phyloP scores from a whole-genome alignment of 257 asterid species.

The Striga asiatica region DNA sequence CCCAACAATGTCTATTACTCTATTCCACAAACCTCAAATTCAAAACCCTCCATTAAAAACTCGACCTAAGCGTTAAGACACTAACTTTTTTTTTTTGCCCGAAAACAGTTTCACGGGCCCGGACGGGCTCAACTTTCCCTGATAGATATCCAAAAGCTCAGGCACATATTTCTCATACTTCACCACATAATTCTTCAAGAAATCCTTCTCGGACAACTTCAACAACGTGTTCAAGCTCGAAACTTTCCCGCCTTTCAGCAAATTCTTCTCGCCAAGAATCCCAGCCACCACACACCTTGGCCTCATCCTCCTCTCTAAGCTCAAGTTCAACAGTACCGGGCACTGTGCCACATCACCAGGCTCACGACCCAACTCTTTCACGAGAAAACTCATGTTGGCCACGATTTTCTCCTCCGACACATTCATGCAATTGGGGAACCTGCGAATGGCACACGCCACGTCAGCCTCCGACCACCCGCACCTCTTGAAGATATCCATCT shows the following conservation, averaged over 20 bases:
- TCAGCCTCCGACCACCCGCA: constrained; percentile 6
- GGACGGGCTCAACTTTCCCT: background rate
- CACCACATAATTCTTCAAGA: background rate
- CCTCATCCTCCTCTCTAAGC: background rate
- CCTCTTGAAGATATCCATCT: background rate
- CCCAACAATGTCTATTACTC: no score
- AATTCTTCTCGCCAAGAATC: background rate
- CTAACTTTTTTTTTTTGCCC: background rate
- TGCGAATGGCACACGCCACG: background rate
- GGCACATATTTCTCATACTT: background rate
- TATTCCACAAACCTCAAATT: no score
- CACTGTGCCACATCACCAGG: background rate
- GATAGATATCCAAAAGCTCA: background rate
- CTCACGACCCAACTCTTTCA: background rate
- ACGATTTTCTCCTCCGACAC: constrained; percentile 6
- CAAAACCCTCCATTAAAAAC: background rate
- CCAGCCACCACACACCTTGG: constrained; percentile 2
- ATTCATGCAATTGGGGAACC: background rate
- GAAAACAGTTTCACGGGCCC: background rate
- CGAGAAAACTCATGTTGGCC: constrained; percentile 2
- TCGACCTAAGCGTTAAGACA: no score
- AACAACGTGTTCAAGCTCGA: background rate
- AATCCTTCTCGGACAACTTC: background rate
- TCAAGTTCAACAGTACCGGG: background rate
- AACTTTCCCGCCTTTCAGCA: background rate